phyloP scores from a whole-genome alignment of 129 eudicot genomes.

The Sambucus nigra region DNA sequence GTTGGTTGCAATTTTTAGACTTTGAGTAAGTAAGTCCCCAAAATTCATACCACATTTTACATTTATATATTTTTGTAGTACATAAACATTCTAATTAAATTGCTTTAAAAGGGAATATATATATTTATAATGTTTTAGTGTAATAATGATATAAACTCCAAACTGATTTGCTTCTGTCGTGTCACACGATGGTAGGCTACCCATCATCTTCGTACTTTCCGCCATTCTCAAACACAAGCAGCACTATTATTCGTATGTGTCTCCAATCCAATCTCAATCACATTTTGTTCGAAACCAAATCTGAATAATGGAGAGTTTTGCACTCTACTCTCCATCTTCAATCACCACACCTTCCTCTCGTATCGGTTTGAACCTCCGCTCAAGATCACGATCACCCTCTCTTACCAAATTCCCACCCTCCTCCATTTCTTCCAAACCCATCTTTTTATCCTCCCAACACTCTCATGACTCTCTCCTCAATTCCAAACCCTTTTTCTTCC shows the following conservation, averaged over 20 bases:
- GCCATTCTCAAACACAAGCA: conserved; percentile 1
- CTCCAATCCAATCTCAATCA: too few relatives aligned
- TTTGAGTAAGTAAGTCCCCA: too few relatives aligned
- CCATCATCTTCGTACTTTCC: conserved; percentile 17
- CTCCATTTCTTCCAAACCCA: conserved; percentile 14
- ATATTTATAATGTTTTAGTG: too few relatives aligned
- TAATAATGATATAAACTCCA: too few relatives aligned
- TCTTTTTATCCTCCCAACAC: conserved; percentile 12
- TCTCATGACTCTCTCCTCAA: conserved; percentile 7
- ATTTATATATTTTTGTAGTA: too few relatives aligned
- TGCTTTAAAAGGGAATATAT: too few relatives aligned
- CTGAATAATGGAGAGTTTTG: conserved; percentile 44
- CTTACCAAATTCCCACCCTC: conserved; percentile 8
- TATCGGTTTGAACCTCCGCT: conserved; percentile 34
- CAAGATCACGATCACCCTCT: conserved; percentile 24
- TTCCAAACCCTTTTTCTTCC: conserved; percentile 20
- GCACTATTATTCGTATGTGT: too few relatives aligned
- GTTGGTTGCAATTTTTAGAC: too few relatives aligned
- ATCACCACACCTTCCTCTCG: conserved; percentile 13
- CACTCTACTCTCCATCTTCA: conserved; percentile 32
- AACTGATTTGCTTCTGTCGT: too few relatives aligned
- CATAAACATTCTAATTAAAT: too few relatives aligned
- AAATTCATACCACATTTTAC: too few relatives aligned
- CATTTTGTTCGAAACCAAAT: not conserved
- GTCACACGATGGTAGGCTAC: too few relatives aligned